phyloP scores from a whole-genome alignment of 2,329 filamentous ascomycete species.

The Fusarium neocosmosporiellum region DNA sequence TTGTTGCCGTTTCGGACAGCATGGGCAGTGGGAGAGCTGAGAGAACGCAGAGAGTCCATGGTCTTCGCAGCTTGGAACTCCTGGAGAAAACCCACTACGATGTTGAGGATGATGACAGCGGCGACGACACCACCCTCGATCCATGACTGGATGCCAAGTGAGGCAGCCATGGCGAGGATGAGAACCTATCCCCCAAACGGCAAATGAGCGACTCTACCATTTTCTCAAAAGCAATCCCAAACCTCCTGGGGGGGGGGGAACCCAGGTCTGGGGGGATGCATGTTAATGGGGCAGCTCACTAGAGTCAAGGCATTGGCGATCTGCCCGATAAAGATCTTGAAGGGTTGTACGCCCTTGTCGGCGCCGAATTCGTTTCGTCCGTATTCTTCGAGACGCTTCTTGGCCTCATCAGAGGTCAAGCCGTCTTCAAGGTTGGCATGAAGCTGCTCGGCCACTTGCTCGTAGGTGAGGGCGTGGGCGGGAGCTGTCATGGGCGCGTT shows the following conservation, averaged over 20 bases:
- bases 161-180: constrained; percentile 67
- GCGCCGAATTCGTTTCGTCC: constrained; percentile 74
- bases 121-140: constrained; percentile 70
- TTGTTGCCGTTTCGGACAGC: constrained; percentile 56
- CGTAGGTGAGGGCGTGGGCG: constrained; percentile 33
- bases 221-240: constrained; percentile 2
- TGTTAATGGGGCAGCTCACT: constrained; percentile 52
- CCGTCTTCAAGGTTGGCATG: constrained; percentile 24
- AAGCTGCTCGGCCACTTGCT: constrained; percentile 33
- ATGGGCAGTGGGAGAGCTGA: constrained; percentile 57
- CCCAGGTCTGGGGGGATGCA: background rate
- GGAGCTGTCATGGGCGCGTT: constrained; percentile 39
- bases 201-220: constrained; percentile 35
- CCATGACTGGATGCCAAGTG: constrained; percentile 68
- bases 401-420: constrained; percentile 49
- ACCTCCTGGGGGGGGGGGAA: background rate
- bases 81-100: constrained; percentile 62
- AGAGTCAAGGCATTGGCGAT: constrained; percentile 77
- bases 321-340: constrained; percentile 73
- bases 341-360: constrained; percentile 66
- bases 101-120: constrained; percentile 68
- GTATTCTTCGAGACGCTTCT: constrained; percentile 64
- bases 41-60: constrained; percentile 59
- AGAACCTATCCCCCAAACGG: constrained; percentile 54
- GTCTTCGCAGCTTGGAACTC: constrained; percentile 62